Conservation (phyloP, 805 yeast species). For the Wickerhamiella occidentalis region DNA sequence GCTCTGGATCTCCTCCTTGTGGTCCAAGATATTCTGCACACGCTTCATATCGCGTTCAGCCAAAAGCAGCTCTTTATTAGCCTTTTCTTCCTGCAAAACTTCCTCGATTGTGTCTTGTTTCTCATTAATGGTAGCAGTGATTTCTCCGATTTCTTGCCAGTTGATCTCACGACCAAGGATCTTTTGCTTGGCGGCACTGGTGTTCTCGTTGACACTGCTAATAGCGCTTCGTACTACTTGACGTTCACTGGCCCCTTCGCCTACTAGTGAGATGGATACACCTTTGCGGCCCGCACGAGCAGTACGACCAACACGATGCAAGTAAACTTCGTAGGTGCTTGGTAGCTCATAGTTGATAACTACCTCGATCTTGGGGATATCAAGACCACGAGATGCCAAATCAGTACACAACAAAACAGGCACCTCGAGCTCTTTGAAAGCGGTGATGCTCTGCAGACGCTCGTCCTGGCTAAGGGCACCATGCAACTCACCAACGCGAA, state of each 20-base stretch:
- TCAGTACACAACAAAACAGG: constrained; percentile 93
- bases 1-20: constrained; percentile 68
- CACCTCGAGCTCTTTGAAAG: constrained; percentile 68
- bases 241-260: constrained; percentile 81
- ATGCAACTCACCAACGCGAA: constrained; percentile 68
- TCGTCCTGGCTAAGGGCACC: constrained; percentile 80
- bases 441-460: constrained; percentile 71
- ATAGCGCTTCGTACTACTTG: constrained; percentile 83
- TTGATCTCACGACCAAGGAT: constrained; percentile 78
- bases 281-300: constrained; percentile 99
- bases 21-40: constrained; percentile 73
- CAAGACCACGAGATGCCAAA: constrained; percentile 97
- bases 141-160: constrained; percentile 70
- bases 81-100: constrained; percentile 74
- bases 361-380: constrained; percentile 92
- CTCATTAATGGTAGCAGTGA: constrained; percentile 47
- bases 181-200: constrained; percentile 38
- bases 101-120: constrained; percentile 57
- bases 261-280: constrained; percentile 83
- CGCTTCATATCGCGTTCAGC: constrained; percentile 87
- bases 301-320: constrained; percentile 98
- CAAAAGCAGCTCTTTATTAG: constrained; percentile 68
- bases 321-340: constrained; percentile 73
- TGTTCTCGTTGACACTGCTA: constrained; percentile 43
- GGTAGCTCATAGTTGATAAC: constrained; percentile 97